phyloP scores from a whole-genome alignment of 2,329 filamentous ascomycete genomes.

The Aureobasidium sp. region DNA sequence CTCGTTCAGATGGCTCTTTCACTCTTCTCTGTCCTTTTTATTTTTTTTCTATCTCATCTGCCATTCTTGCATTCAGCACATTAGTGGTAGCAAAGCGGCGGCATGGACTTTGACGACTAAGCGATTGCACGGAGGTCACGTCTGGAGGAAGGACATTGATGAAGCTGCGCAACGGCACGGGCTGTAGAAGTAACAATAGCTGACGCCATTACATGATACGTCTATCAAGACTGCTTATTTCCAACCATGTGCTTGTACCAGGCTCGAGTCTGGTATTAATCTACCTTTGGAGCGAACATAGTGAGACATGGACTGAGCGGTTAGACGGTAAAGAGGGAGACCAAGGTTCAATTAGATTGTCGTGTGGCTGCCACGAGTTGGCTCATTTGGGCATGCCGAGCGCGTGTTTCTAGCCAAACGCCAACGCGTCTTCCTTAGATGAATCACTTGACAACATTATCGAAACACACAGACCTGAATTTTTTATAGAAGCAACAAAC shows the following conservation, averaged over 20 bases:
- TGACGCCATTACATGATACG: constrained; percentile 5
- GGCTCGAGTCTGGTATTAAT: too few species aligned
- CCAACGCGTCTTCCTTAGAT: constrained; percentile 13
- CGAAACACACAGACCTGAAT: not conserved
- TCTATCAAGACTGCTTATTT: not conserved
- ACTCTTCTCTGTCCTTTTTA: not conserved
- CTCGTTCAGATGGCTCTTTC: not conserved
- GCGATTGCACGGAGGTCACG: not conserved
- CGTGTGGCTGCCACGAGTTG: not conserved
- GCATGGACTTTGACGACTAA: not conserved
- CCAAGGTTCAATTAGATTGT: not conserved
- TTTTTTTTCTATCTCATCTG: not conserved
- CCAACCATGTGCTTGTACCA: not conserved
- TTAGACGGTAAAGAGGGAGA: not conserved
- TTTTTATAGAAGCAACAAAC: not conserved
- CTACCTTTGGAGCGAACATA: not conserved
- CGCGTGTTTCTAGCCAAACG: not conserved
- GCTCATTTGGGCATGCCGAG: not conserved
- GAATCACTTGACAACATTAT: constrained; percentile 5
- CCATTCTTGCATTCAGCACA: not conserved
- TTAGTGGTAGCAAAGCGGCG: not conserved
- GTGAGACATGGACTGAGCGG: not conserved
- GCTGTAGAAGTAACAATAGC: constrained; percentile 12
- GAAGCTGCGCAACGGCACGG: not conserved
- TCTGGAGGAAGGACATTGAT: not conserved